These are phyloP conservation scores for Phaseolus lunatus DNA, from an alignment of 306 rosid species.

Conservation along the genomic window DNA sequence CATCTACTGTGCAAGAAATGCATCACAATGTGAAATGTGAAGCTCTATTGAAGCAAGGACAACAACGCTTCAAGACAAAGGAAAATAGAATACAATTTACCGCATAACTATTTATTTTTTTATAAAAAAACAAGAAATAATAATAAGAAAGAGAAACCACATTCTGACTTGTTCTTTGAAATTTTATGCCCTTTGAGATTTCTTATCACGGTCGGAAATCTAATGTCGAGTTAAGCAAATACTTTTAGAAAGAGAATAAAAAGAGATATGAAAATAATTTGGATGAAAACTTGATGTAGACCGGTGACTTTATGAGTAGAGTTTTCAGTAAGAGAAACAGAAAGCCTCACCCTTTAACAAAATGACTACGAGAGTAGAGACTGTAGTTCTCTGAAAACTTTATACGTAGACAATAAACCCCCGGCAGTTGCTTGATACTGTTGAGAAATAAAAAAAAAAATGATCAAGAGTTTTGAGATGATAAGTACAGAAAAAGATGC, in stretches of 20 bases:
- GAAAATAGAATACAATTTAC: background rate
- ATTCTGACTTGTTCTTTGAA: too few relatives aligned
- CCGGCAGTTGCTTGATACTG: slow-evolving; percentile 98
- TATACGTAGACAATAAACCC: slow-evolving; percentile 94
- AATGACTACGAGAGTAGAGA: slow-evolving; percentile 97
- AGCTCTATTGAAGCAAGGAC: background rate
- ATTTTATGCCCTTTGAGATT: background rate
- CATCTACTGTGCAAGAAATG: too few relatives aligned
- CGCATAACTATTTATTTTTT: background rate
- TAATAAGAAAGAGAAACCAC: too few relatives aligned
- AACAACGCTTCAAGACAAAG: background rate
- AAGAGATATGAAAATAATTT: background rate
- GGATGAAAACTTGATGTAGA: slow-evolving; percentile 14
- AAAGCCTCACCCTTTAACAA: slow-evolving; percentile 83
- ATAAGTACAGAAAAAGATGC: slow-evolving; percentile 8
- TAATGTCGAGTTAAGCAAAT: background rate
- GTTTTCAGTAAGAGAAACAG: slow-evolving; percentile 63
- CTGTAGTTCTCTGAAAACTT: slow-evolving; percentile 94
- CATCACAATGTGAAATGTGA: background rate
- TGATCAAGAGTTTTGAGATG: slow-evolving; percentile 35
- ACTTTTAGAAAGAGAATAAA: too few relatives aligned
- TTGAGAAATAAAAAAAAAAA: slow-evolving; percentile 43
- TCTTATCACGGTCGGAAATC: background rate
- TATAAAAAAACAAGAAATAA: too few relatives aligned
- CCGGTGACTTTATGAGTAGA: slow-evolving; percentile 87